Percentiles rank a stretch among this genome's conserved stretches.
Conservation (phyloP, 768 basidiomycete species). For the Udeniomyces megalosporus region DNA sequence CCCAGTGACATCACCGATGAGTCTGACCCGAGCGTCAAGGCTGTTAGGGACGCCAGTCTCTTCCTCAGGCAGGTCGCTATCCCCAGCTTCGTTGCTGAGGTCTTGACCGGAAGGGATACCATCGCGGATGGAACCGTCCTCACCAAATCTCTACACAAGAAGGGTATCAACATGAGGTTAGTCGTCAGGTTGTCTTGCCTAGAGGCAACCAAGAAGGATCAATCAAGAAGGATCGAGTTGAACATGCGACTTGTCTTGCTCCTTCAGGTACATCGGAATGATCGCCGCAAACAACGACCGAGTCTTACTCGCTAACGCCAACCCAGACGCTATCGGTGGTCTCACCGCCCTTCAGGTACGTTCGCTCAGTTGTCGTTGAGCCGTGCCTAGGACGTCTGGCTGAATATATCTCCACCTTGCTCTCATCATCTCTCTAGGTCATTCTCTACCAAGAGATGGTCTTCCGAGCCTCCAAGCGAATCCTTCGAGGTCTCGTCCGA, state of each 20-base stretch:
- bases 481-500: constrained; percentile 28
- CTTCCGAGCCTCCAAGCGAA: constrained; percentile 32
- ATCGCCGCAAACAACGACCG: constrained; percentile 26
- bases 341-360: constrained; percentile 22
- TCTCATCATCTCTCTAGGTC: constrained; percentile 5
- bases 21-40: constrained; percentile 30
- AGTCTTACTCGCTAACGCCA: constrained; percentile 22
- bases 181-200: not conserved
- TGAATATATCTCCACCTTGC: no score
- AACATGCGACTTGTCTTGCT: not conserved
- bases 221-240: no score
- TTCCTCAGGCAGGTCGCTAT: constrained; percentile 31
- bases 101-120: constrained; percentile 24
- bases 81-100: constrained; percentile 28
- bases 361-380: no score
- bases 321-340: constrained; percentile 20
- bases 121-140: constrained; percentile 30
- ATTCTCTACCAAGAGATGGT: constrained; percentile 33
- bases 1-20: constrained; percentile 27
- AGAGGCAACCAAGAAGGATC: no score
- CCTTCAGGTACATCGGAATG: constrained; percentile 30
- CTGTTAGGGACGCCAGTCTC: constrained; percentile 32
- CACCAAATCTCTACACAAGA: constrained; percentile 28
- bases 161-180: constrained; percentile 37
- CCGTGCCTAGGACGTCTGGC: no score